Evolutionary conservation across 345 rosid genomes (phyloP).

Genomic region (Erysimum cheiranthoides): DNA sequence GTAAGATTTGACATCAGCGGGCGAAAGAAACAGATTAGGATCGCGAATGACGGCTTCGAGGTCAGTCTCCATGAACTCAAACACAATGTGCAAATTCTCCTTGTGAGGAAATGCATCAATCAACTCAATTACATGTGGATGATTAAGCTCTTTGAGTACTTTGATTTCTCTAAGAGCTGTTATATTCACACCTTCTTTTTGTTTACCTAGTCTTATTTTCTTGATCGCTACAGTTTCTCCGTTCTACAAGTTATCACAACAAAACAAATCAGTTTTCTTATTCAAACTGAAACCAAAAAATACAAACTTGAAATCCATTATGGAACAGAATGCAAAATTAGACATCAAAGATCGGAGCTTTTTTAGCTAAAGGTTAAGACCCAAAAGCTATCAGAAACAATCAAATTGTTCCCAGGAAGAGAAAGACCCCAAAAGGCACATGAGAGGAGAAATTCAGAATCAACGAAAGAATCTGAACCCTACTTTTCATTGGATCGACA

Average conservation of each 20-base stretch:
- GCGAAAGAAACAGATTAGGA: slow-evolving; percentile 84
- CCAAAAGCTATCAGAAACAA: neutral
- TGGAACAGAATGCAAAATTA: neutral
- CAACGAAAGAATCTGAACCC: slow-evolving; percentile 14
- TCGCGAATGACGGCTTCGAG: slow-evolving; percentile 95
- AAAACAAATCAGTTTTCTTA: slow-evolving; percentile 1
- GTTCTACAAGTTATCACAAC: slow-evolving; percentile 53
- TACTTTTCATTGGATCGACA: slow-evolving; percentile 3
- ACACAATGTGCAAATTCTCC: slow-evolving; percentile 91
- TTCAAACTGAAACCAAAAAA: slow-evolving; percentile 3
- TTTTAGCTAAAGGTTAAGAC: neutral
- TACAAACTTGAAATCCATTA: neutral
- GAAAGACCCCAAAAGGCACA: neutral
- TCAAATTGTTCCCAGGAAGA: neutral
- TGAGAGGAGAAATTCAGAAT: neutral
- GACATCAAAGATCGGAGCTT: neutral
- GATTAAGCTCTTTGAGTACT: slow-evolving; percentile 85
- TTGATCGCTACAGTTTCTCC: slow-evolving; percentile 92
- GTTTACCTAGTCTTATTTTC: slow-evolving; percentile 89
- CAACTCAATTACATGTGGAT: slow-evolving; percentile 82
- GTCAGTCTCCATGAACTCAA: slow-evolving; percentile 97
- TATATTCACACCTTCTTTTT: slow-evolving; percentile 91
- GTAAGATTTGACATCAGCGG: slow-evolving; percentile 87
- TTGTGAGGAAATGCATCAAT: slow-evolving; percentile 95
- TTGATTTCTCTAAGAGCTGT: slow-evolving; percentile 98